These are phyloP conservation scores for Sporisorium sorghi DNA, from an alignment of 1,284 basidiomycete species.

Conservation along the genomic window DNA sequence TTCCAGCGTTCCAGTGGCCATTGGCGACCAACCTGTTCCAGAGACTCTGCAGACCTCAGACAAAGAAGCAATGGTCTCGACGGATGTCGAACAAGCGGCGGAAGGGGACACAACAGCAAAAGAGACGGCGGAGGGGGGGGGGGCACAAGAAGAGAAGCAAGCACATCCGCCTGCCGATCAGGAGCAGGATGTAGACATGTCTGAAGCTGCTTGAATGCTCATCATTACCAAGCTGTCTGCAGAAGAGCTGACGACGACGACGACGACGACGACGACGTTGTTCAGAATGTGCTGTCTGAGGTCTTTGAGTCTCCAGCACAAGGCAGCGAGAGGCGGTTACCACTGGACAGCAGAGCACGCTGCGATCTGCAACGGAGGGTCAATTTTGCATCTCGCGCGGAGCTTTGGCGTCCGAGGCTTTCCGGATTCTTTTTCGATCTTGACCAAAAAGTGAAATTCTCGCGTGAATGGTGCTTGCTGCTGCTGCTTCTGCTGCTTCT, in stretches of 20 bases:
- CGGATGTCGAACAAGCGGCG: too few species aligned
- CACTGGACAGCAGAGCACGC: too few species aligned
- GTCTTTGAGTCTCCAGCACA: not conserved
- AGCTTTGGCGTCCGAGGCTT: conserved; percentile 3
- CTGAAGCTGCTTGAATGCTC: conserved; percentile 15
- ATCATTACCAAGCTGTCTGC: not conserved
- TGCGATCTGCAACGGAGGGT: too few species aligned
- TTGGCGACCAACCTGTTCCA: conserved; percentile 1
- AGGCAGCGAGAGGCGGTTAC: not conserved
- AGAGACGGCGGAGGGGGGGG: not conserved
- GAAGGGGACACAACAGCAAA: not conserved
- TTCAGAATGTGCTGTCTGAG: not conserved
- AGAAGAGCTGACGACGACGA: not conserved
- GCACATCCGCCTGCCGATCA: conserved; percentile 11
- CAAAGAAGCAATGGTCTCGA: not conserved
- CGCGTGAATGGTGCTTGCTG: conserved; percentile 13
- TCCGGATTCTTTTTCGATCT: conserved; percentile 21
- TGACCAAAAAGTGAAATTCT: conserved; percentile 40
- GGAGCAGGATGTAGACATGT: conserved; percentile 30
- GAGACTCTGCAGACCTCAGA: conserved; percentile 6
- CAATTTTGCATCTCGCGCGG: not conserved
- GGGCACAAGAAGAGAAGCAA: not conserved
- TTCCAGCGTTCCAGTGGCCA: conserved; percentile 6
- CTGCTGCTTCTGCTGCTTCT: not conserved
- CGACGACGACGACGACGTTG: not conserved